phyloP scores from a whole-genome alignment of 768 basidiomycete genomes.

The Rossbeevera mucosa region DNA sequence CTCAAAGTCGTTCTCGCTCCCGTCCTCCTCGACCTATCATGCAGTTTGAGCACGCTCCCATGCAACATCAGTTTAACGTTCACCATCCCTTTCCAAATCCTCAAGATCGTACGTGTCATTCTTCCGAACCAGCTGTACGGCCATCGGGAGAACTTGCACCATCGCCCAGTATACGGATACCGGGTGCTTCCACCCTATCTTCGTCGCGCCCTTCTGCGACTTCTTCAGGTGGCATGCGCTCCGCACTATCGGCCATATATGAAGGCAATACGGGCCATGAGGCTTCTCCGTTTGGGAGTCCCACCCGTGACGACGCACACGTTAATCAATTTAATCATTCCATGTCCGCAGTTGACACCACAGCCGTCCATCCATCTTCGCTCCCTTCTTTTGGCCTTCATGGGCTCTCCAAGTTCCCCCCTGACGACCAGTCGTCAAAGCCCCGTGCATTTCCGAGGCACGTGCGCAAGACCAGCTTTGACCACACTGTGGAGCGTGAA shows the following conservation, averaged over 20 bases:
- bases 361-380: conserved; percentile 62
- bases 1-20: conserved; percentile 71
- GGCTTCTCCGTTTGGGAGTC: conserved; percentile 36
- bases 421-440: conserved; percentile 33
- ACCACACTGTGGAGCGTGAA: conserved; percentile 79
- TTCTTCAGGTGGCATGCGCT: conserved; percentile 33
- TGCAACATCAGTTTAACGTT: conserved; percentile 36
- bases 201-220: conserved; percentile 46
- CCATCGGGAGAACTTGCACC: conserved; percentile 19
- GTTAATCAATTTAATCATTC: conserved; percentile 36
- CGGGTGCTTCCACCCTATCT: conserved; percentile 41
- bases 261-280: conserved; percentile 39
- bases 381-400: conserved; percentile 69
- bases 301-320: conserved; percentile 25
- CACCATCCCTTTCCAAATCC: conserved; percentile 43
- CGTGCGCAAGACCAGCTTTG: conserved; percentile 92
- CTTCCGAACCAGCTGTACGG: conserved; percentile 25
- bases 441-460: conserved; percentile 70
- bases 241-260: conserved; percentile 46
- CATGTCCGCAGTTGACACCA: conserved; percentile 41
- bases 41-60: conserved; percentile 43
- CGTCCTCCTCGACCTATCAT: conserved; percentile 57
- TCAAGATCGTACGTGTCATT: conserved; percentile 23
- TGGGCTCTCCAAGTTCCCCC: conserved; percentile 40
- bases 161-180: conserved; percentile 35